phyloP scores from a whole-genome alignment of 805 yeast genomes.

The Zygoascus ofunaensis region DNA sequence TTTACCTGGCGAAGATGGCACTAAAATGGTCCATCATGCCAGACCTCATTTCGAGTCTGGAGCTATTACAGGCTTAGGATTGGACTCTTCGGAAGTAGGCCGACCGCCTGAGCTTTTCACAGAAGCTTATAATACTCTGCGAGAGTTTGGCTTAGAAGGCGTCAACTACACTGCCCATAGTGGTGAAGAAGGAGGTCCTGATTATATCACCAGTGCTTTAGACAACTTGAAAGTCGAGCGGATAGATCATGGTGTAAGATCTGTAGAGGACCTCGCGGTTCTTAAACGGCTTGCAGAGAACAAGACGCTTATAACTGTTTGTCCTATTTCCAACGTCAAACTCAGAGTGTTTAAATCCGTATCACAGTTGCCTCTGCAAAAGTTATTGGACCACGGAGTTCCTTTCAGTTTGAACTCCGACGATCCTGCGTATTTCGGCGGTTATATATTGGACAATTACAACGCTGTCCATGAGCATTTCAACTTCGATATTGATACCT shows the following conservation, averaged over 20 bases:
- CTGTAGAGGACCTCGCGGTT: conserved; percentile 45
- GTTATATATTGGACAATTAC: conserved; percentile 73
- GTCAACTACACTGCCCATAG: conserved; percentile 75
- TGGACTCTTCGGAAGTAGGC: conserved; percentile 71
- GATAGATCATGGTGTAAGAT: conserved; percentile 74
- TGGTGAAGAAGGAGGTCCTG: conserved; percentile 80
- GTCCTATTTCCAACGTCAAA: conserved; percentile 72
- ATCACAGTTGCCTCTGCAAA: conserved; percentile 53
- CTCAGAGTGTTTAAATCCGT: conserved; percentile 65
- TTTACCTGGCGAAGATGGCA: conserved; percentile 50
- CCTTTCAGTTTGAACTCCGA: conserved; percentile 71
- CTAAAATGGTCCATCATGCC: conserved; percentile 48
- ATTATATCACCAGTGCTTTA: conserved; percentile 51
- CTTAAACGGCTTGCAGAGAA: conserved; percentile 48
- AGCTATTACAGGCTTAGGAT: conserved; percentile 65
- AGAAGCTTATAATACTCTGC: conserved; percentile 50
- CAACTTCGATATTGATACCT: conserved; percentile 49
- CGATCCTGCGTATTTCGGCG: conserved; percentile 79
- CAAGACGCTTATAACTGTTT: conserved; percentile 54
- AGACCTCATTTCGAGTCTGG: conserved; percentile 45
- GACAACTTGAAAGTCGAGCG: conserved; percentile 54
- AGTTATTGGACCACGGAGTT: conserved; percentile 51
- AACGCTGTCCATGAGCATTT: conserved; percentile 55
- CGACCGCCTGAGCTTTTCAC: conserved; percentile 64
- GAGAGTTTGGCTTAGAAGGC: conserved; percentile 37